phyloP scores from a whole-genome alignment of 139 green algal genomes.

The Pleodorina starrii region DNA sequence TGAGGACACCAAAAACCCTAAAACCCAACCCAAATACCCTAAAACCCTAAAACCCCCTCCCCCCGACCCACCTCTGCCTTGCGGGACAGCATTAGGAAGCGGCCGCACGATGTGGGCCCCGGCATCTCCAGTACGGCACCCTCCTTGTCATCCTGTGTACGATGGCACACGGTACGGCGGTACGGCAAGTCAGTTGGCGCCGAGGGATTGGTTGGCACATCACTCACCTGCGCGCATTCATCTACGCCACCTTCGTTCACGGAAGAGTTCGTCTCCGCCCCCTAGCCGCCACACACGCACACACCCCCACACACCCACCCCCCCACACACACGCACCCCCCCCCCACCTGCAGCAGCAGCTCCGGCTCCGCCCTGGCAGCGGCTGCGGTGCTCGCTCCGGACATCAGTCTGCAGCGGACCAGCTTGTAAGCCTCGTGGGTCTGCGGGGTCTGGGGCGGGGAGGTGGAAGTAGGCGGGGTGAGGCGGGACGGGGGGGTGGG shows the following conservation, averaged over 20 bases:
- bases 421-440: slow-evolving; percentile 41
- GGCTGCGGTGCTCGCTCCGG: background rate
- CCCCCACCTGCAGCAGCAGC: slow-evolving; percentile 19
- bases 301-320: no score
- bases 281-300: no score
- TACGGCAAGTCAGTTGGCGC: no score
- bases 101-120: slow-evolving; percentile 15
- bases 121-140: slow-evolving; percentile 9
- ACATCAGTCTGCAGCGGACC: background rate
- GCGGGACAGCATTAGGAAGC: slow-evolving; percentile 8
- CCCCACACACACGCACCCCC: no score
- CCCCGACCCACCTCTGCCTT: slow-evolving; percentile 10
- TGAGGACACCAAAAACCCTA: no score
- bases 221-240: no score
- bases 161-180: background rate
- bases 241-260: no score
- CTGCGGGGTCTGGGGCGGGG: slow-evolving; percentile 13
- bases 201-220: no score
- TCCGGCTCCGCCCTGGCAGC: background rate
- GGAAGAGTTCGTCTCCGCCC: no score
- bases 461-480: background rate
- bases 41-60: no score
- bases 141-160: background rate
- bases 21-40: no score
- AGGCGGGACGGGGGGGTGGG: background rate